These are phyloP conservation scores for Diaporthe ampelina DNA, from an alignment of 2,329 filamentous ascomycete species.

Conservation along the genomic window DNA sequence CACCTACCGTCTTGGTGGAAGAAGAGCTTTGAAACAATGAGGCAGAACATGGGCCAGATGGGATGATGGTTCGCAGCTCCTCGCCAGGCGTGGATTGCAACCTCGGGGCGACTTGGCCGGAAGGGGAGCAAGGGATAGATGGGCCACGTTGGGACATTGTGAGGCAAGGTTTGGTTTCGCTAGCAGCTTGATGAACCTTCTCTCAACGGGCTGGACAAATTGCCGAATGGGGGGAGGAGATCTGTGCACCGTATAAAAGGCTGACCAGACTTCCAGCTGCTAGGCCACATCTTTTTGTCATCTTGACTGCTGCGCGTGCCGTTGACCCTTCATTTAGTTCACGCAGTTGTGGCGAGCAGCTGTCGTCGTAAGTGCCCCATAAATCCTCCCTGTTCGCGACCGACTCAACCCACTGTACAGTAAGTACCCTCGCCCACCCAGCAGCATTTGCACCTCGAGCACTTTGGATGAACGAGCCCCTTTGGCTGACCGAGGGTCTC, in stretches of 20 bases:
- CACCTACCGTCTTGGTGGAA: background rate
- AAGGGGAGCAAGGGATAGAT: constrained; percentile 13
- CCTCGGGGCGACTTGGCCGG: background rate
- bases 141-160: constrained; percentile 14
- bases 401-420: constrained; percentile 10
- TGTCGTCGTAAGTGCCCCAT: constrained; percentile 33
- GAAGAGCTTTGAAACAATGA: constrained; percentile 11
- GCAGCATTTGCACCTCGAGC: background rate
- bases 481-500: constrained; percentile 12
- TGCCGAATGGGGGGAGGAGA: too few relatives aligned
- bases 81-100: background rate
- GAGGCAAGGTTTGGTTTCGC: background rate
- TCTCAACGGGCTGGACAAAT: too few relatives aligned
- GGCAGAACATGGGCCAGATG: background rate
- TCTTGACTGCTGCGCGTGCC: background rate
- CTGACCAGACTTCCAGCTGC: background rate
- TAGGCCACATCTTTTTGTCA: too few relatives aligned
- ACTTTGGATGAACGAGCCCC: background rate
- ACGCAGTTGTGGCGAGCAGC: constrained; percentile 4
- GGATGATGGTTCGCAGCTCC: background rate
- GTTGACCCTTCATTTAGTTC: background rate
- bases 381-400: background rate
- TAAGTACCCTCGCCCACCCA: background rate
- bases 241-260: constrained; percentile 27
- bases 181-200: background rate